Base-by-base conservation (phyloP, 352 stramenopile species). In the Phytophthora cajani region DNA sequence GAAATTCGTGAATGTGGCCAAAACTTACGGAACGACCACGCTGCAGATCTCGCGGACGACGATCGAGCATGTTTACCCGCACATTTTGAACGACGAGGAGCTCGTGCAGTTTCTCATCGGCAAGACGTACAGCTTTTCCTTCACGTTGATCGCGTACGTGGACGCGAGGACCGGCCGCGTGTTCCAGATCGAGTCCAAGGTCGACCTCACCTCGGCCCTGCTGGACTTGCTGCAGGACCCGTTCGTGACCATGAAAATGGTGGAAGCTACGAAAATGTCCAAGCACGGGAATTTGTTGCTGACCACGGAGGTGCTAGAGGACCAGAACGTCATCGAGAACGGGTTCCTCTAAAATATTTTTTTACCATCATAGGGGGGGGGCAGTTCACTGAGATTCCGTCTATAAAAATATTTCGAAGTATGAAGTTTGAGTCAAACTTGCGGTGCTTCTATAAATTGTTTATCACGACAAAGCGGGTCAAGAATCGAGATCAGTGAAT, bases 31-130 rank as follows among this genome's bases (percentile, higher is more conserved):
- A 1, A 42, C 58, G 6, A 85, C 77, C 5, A 72, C 57, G n/a
- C 67, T 75, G 54, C 52, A 75, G 4, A 84, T 88, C 51, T 81
- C 72, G 8, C 56, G 75, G 3, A 49, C 64, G 1, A 82, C 80
- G 44, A 69, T 85, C 27, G 70, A 77, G 58, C 23, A 68, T 23
- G 63, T 88, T 10, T 88, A 85, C 56, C 80, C 80, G n/a, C 73
- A 82, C 44, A 64, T 84, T 38, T 46, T 85, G 12, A n/a, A 59
- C 12, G 71, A 85, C 54, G 80, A 82, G 50, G n/a, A 25, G 46
- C 73, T 88, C 19, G 75, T 80, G 17, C 80, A 88, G 59, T 71
- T 54, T 51, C 75, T 88, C 21, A 77, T 85, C 19, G 73, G 76
- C 9, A 84, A 79, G 32, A 65, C 65, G 30, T 88, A 88, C 66